Percentiles rank a stretch among this genome's conserved stretches.
phyloP scores from a whole-genome alignment of 164 flowering plant genomes.

The Cinnamomum micranthum region DNA sequence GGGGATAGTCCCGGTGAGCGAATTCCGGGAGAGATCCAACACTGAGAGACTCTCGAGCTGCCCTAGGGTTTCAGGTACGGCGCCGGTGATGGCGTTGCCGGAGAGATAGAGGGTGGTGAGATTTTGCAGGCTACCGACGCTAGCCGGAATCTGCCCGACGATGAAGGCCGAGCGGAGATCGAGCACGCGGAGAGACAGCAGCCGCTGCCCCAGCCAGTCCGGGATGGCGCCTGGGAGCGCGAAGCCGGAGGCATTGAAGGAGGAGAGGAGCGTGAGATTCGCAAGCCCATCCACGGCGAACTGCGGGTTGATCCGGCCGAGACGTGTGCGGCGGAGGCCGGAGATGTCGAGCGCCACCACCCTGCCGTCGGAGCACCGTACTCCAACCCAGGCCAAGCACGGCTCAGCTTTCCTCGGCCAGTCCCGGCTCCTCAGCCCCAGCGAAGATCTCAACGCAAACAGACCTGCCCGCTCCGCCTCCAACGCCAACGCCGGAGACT shows the following conservation, averaged over 20 bases:
- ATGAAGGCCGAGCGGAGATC: conserved; percentile 61
- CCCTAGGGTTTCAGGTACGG: conserved; percentile 29
- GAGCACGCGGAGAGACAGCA: conserved; percentile 44
- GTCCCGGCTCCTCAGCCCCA: conserved; percentile 69
- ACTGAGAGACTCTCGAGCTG: conserved; percentile 21
- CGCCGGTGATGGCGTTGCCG: conserved; percentile 41
- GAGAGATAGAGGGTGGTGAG: conserved; percentile 42
- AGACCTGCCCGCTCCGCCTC: conserved; percentile 46
- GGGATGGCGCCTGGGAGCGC: conserved; percentile 69
- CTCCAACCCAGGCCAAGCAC: conserved; percentile 58
- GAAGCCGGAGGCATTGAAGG: conserved; percentile 67
- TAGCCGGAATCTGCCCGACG: conserved; percentile 46
- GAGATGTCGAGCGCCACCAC: conserved; percentile 50
- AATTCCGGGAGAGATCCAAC: conserved; percentile 39
- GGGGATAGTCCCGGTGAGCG: conserved; percentile 38
- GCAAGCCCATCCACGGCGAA: conserved; percentile 56
- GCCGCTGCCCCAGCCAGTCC: conserved; percentile 50
- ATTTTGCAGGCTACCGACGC: conserved; percentile 37
- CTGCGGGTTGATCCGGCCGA: conserved; percentile 38
- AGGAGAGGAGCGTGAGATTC: conserved; percentile 43
- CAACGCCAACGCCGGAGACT: conserved; percentile 11
- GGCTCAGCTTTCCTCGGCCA: conserved; percentile 83
- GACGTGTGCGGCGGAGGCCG: conserved; percentile 52
- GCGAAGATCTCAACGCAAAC: conserved; percentile 60
- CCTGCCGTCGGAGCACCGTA: conserved; percentile 45